Base-by-base conservation (phyloP, 768 basidiomycete species). In the Sarcodon aspratus region DNA sequence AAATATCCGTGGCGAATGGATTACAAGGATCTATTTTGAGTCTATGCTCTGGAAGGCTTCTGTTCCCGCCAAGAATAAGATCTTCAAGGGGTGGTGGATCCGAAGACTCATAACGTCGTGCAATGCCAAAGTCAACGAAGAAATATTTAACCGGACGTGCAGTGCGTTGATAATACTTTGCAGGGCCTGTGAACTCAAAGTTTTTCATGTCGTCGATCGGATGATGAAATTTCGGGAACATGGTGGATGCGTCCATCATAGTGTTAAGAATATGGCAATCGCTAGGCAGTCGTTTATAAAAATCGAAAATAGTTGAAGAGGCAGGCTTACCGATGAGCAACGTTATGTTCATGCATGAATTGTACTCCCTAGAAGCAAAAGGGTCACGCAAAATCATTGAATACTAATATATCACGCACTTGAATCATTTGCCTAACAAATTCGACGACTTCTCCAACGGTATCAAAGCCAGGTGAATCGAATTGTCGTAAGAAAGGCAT, bases 41-140 rank as follows among this genome's bases (percentile, higher is more conserved):
- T 27, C 21, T 27, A 27, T 27, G 64, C 49, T 69, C 66, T 1
- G 67, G 66, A 0, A 64, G 62, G 0, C 67, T 57, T 46, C 63
- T 65, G 54, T 78, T 74, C 3, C 66, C 72, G 0, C 72, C 74
- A 7, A 53, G 52, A 2, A 69, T 58, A 0, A 66, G 61, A 6
- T 51, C 38, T 32, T 63, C 66, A 0, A 51, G 52, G 0, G 68
- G 66, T 0, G 55, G 44, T 0, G 55, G 49, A 6, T 65, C 55
- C 0, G 57, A 44, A 0, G 66, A 61, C 1, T 50, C 55, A 40
- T 63, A 70, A 2, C 45, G 53, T 0, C 59, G 55, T 13, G 69
- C 68, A 1, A 69, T 36, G 0, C 66, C 67, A 10, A 69, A 68
- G 38, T 69, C 68, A 31, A 68, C 64, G 37, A 67, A 47, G 37